A percentile compares a stretch with the other conserved stretches of the same genome.
phyloP scores from a whole-genome alignment of 768 basidiomycete species.

The Amanita exitialis region DNA sequence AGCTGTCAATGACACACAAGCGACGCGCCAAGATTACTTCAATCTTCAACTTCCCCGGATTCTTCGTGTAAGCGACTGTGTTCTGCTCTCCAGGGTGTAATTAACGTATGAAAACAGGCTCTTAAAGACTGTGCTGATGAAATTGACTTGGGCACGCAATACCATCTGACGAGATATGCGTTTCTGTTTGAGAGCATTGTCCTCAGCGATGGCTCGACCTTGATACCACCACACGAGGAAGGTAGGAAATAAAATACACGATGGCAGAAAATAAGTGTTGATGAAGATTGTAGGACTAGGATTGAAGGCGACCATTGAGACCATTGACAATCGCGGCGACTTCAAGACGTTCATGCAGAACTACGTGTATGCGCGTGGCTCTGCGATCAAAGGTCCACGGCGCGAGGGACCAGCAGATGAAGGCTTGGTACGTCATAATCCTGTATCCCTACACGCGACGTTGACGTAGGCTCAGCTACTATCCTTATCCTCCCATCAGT shows the following conservation, averaged over 20 bases:
- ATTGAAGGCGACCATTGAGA: conserved; percentile 78
- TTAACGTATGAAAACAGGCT: conserved; percentile 32
- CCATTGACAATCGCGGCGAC: conserved; percentile 89
- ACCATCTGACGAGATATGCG: conserved; percentile 90
- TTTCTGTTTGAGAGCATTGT: conserved; percentile 90
- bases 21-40: conserved; percentile 93
- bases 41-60: conserved; percentile 94
- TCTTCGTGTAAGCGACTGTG: conserved; percentile 59
- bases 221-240: conserved; percentile 69
- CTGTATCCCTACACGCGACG: conserved; percentile 1
- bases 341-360: conserved; percentile 98
- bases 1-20: conserved; percentile 81
- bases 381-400: conserved; percentile 58
- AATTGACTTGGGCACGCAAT: conserved; percentile 95
- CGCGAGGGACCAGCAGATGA: conserved; percentile 87
- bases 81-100: neutral
- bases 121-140: conserved; percentile 95
- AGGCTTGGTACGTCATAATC: conserved; percentile 61
- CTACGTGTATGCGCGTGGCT: conserved; percentile 83
- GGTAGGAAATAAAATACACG: conserved; percentile 26
- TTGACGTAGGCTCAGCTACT: conserved; percentile 38
- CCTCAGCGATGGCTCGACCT: conserved; percentile 77
- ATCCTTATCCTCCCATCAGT: conserved; percentile 39
- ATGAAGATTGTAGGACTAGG: conserved; percentile 38
- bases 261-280: neutral